These are phyloP conservation scores for Cardamine occulta DNA, from an alignment of 345 rosid species.

Conservation along the genomic window DNA sequence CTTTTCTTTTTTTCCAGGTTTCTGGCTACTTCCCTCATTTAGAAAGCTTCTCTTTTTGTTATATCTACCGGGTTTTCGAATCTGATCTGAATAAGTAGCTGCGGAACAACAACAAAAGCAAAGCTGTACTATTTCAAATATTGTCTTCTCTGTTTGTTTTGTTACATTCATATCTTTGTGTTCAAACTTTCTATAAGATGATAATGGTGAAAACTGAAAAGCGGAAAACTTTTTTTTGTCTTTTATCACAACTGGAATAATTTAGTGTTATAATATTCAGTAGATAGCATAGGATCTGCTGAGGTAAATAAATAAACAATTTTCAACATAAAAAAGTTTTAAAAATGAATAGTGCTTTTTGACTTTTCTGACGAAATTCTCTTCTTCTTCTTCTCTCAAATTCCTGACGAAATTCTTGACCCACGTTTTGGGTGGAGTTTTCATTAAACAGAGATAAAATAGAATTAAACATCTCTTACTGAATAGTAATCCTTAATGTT, in stretches of 20 bases:
- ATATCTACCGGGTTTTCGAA: neutral
- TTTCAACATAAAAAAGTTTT: neutral
- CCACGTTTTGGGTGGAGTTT: neutral
- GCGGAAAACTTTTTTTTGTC: neutral
- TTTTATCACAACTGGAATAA: neutral
- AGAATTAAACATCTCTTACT: neutral
- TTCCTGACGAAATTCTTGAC: neutral
- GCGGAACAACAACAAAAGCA: slow-evolving; percentile 40
- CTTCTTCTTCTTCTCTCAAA: no score
- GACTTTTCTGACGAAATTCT: neutral
- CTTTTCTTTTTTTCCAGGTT: slow-evolving; percentile 33
- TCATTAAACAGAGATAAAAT: neutral
- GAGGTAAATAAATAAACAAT: neutral
- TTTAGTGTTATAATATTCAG: neutral
- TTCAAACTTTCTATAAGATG: neutral
- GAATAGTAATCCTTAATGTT: neutral
- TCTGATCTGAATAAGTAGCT: slow-evolving; percentile 39
- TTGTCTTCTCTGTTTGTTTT: slow-evolving; percentile 33
- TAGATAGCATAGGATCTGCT: slow-evolving; percentile 8
- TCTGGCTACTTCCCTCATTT: slow-evolving; percentile 32
- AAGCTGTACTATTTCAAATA: slow-evolving; percentile 28
- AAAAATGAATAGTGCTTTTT: neutral
- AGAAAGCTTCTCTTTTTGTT: slow-evolving; percentile 1
- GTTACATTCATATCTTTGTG: slow-evolving; percentile 17
- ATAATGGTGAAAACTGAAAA: slow-evolving; percentile 37